Evolutionary conservation across 2,329 filamentous ascomycete genomes (phyloP).

Genomic region (Neodidymelliopsis sp.): DNA sequence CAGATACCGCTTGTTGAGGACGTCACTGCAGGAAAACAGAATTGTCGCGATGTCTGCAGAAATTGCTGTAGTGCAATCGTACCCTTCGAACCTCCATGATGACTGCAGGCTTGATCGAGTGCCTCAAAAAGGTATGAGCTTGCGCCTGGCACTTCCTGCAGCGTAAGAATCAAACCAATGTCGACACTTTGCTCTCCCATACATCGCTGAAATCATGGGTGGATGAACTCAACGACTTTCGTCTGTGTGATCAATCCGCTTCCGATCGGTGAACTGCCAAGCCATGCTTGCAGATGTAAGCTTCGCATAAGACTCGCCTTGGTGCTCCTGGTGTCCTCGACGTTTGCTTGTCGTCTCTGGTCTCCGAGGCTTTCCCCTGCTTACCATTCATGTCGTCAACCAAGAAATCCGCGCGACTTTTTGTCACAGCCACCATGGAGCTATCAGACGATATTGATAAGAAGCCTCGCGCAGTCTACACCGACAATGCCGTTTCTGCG

Average conservation of each 20-base stretch:
- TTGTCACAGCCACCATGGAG: constrained; percentile 24
- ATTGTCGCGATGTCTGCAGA: no score
- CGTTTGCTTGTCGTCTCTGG: constrained; percentile 1
- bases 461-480: constrained; percentile 31
- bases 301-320: constrained; percentile 29
- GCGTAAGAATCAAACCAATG: no score
- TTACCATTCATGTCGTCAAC: background rate
- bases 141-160: no score
- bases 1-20: no score
- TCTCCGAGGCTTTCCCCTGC: background rate
- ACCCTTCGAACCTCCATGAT: no score
- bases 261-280: constrained; percentile 6
- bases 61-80: no score
- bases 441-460: constrained; percentile 25
- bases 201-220: constrained; percentile 1
- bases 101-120: no score
- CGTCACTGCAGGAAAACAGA: no score
- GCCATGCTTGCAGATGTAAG: constrained; percentile 15
- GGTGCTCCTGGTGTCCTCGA: constrained; percentile 6
- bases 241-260: background rate
- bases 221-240: background rate
- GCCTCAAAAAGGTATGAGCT: no score
- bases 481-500: constrained; percentile 30
- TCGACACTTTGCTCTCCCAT: no score
- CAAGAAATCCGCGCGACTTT: background rate